Evolutionary conservation across 805 yeast species (phyloP), one percentile per base, ranked within the genome.

Genomic region (Myxozyma geophila): DNA sequence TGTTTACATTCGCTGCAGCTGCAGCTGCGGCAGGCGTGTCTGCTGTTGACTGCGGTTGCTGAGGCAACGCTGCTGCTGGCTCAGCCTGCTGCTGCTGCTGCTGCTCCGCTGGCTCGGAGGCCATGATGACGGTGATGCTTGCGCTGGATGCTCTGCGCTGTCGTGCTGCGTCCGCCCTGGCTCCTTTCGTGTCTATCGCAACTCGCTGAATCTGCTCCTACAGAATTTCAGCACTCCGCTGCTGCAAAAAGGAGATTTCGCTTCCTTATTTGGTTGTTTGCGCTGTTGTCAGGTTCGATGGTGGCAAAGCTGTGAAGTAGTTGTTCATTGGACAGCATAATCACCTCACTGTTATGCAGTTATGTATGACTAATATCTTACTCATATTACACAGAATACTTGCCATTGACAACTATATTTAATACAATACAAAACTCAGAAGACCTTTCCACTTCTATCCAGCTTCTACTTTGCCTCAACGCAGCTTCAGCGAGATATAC

Each of bases 401-500:
- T 13, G 4, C 19, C 2, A 7, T 39, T 7, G 13, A 12, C 43
- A 3, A 39, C n/a, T 39, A 12, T 39, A 13, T 13, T 39, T 39
- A 15, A 12, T 51, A 37, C 23, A 17, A n/a, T 33, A 54, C 10
- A 41, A 49, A 35, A 17, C 3, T 10, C 5, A n/a, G 13, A 12
- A 37, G 19, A 23, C 39, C 39, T 28, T 28, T 28, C 28, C 28
- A 28, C 28, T 28, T 28, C 9, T 28, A 49, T n/a, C 33, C 13
- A 4, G 1, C 49, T 49, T 2, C 4, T 53, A 36, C 3, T 53
- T 53, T 23, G 28, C 5, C 33, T 10, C 21, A 28, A 23, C n/a
- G n/a, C 43, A 17, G 36, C 43, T 50, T 60, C 60, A 64, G 15
- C 19, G 48, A 85, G 66, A 92, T 83, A 74, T 85, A 92, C 39